Percentiles rank a stretch among this genome's conserved stretches.
Conservation (phyloP, 2,329 filamentous ascomycete species). For the Metarhizium album region DNA sequence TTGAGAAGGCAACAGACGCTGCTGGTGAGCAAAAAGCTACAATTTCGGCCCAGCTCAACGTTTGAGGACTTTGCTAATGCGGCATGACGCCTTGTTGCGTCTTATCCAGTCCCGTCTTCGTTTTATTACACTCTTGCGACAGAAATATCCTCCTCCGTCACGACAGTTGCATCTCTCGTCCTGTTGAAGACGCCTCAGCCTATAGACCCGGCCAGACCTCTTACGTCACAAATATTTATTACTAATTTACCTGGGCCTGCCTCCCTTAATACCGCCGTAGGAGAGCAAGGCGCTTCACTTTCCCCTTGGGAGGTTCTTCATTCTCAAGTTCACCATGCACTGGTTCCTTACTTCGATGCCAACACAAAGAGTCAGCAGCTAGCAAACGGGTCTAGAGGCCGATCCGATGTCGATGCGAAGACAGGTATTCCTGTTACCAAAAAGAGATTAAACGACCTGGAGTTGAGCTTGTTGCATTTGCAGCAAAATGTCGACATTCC, state of each 20-base stretch:
- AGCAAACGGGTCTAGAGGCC: conserved; percentile 53
- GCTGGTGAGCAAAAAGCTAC: conserved; percentile 26
- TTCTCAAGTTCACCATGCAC: conserved; percentile 78
- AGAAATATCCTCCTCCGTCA: conserved; percentile 68
- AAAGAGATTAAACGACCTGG: conserved; percentile 91
- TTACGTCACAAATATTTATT: conserved; percentile 83
- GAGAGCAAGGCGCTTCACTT: conserved; percentile 59
- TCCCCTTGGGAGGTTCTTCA: conserved; percentile 91
- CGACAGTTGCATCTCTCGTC: conserved; percentile 77
- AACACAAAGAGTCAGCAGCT: conserved; percentile 76
- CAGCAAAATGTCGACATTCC: conserved; percentile 98
- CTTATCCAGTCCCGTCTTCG: conserved; percentile 28
- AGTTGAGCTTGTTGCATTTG: conserved; percentile 79
- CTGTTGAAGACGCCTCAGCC: conserved; percentile 83
- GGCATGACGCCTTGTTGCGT: conserved; percentile 6
- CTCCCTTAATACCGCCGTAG: conserved; percentile 52
- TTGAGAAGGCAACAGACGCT: conserved; percentile 37
- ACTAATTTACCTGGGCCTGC: conserved; percentile 82
- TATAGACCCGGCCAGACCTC: conserved; percentile 71
- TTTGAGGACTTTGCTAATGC: not conserved
- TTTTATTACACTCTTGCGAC: conserved; percentile 73
- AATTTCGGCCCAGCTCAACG: no score
- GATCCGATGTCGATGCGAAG: conserved; percentile 80
- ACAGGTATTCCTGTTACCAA: conserved; percentile 95
- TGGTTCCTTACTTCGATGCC: conserved; percentile 95